These are phyloP conservation scores for Penicillium turbatum DNA, from an alignment of 495 filamentous ascomycete species.

Conservation along the genomic window DNA sequence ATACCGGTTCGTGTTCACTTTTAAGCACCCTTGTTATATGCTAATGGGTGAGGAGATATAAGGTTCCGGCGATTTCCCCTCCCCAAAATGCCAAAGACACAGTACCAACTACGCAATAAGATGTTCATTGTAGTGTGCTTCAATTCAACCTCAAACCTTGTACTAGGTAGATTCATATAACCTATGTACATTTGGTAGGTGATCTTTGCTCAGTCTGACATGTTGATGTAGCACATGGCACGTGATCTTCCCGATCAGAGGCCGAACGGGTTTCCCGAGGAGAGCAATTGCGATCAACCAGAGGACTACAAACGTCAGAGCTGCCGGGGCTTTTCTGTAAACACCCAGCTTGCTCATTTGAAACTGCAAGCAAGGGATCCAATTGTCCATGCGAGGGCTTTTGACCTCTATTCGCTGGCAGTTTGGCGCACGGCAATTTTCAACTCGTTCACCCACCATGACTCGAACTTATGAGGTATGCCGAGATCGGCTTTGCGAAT, in stretches of 20 bases:
- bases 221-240: not conserved
- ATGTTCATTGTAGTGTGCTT: too few species aligned
- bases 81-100: too few species aligned
- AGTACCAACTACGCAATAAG: too few species aligned
- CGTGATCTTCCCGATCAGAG: conserved; percentile 24
- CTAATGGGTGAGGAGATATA: too few species aligned
- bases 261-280: conserved; percentile 25
- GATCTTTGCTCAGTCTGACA: not conserved
- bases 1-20: too few species aligned
- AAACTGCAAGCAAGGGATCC: conserved; percentile 14
- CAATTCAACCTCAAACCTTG: too few species aligned
- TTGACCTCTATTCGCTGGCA: conserved; percentile 19
- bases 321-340: conserved; percentile 23
- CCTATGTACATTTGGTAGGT: not conserved
- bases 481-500: not conserved
- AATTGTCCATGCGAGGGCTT: conserved; percentile 25
- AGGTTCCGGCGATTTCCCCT: too few species aligned
- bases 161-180: too few species aligned
- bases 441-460: conserved; percentile 33
- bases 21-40: too few species aligned
- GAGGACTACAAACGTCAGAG: conserved; percentile 19
- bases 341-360: conserved; percentile 18
- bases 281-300: conserved; percentile 13
- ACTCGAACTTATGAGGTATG: conserved; percentile 45
- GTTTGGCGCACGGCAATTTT: conserved; percentile 27